Conservation (phyloP, 345 rosid genomes). For the Fremontodendron californicum region DNA sequence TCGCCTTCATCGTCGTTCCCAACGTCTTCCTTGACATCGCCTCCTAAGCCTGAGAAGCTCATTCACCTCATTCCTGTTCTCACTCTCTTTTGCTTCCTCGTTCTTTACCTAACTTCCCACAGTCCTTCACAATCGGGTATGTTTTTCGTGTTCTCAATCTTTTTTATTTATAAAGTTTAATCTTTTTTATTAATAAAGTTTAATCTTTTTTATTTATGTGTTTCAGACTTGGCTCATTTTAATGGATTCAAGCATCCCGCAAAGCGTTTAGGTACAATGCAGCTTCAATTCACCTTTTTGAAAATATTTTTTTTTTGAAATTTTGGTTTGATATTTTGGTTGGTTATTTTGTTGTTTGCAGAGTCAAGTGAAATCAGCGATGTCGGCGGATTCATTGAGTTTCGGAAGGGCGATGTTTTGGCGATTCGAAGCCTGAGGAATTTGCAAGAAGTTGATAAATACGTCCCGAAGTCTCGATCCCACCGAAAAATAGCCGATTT, state of each 20-base stretch:
- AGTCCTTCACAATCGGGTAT: constrained; percentile 72
- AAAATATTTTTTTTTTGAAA: neutral
- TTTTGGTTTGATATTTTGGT: neutral
- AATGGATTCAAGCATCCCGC: constrained; percentile 49
- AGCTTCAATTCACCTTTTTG: constrained; percentile 21
- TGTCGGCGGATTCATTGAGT: constrained; percentile 30
- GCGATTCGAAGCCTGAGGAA: constrained; percentile 67
- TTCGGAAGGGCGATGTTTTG: constrained; percentile 41
- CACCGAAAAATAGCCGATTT: constrained; percentile 73
- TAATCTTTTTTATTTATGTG: neutral
- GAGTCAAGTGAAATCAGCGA: constrained; percentile 37
- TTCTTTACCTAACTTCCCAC: constrained; percentile 82
- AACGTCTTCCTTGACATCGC: constrained; percentile 29
- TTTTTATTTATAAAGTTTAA: too few species aligned
- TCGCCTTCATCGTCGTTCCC: constrained; percentile 21
- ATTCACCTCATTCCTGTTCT: constrained; percentile 87
- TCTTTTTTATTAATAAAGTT: too few species aligned
- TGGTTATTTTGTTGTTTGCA: neutral
- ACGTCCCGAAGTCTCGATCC: constrained; percentile 32
- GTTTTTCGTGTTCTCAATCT: constrained; percentile 1
- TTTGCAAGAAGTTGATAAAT: constrained; percentile 49
- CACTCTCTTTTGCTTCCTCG: constrained; percentile 69
- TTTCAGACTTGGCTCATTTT: constrained; percentile 83
- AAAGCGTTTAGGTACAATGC: constrained; percentile 58
- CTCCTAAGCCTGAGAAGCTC: constrained; percentile 50